Evolutionary conservation across 78 protist species (phyloP).

Genomic region (Dictyostelium citrinum): DNA sequence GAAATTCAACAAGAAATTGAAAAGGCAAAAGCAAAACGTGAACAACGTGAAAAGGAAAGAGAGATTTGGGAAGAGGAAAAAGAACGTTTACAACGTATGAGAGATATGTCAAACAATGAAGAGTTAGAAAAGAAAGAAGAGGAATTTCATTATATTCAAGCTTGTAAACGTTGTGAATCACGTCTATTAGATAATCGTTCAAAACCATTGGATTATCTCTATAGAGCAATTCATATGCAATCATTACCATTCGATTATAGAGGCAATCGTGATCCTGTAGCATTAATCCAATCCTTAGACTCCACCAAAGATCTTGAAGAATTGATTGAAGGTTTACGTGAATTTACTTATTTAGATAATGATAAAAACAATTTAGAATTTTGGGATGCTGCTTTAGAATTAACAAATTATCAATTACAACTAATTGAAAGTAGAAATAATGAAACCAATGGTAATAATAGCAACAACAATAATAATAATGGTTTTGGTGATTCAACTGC

Average conservation of each 20-base stretch:
- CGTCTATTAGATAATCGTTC: conserved; percentile 44
- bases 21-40: conserved; percentile 84
- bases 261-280: conserved; percentile 3
- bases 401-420: background rate
- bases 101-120: conserved; percentile 31
- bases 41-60: conserved; percentile 86
- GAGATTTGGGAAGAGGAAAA: conserved; percentile 82
- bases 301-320: background rate
- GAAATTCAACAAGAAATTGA: conserved; percentile 81
- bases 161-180: conserved; percentile 22
- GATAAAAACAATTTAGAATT: conserved; percentile 7
- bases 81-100: conserved; percentile 61
- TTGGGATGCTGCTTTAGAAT: conserved; percentile 31
- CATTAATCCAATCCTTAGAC: background rate
- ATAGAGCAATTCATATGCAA: conserved; percentile 32
- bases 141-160: conserved; percentile 89
- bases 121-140: conserved; percentile 87
- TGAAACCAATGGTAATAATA: background rate
- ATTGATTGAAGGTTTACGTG: conserved; percentile 3
- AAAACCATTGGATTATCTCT: conserved; percentile 63
- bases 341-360: conserved; percentile 50
- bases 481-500: background rate
- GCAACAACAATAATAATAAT: background rate
- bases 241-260: background rate
- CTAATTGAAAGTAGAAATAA: background rate